Base-by-base conservation (phyloP, 2,329 filamentous ascomycete species). In the Xylariaceae sp. region DNA sequence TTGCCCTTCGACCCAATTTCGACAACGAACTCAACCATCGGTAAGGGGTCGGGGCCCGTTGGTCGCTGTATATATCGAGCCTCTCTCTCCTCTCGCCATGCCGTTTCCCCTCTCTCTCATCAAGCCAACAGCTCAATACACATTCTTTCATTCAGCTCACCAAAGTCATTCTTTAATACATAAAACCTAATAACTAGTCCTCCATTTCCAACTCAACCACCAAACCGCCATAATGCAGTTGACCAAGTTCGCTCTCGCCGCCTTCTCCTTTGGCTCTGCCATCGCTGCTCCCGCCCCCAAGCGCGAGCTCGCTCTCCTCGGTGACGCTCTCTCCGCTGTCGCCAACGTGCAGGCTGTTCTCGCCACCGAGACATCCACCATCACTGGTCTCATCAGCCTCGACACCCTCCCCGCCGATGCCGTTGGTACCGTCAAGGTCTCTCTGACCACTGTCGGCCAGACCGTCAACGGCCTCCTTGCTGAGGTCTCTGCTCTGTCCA, bases 241-340 rank as follows among this genome's bases (percentile, higher is more conserved):
- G 63, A 54, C 59, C 47, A 66, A 49, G 49, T 57, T 63, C 58
- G 55, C 58, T 47, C 52, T 66, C 43, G 60, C 61, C 51, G 64
- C 64, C 51, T 54, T 66, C 50, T 61, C 65, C 30, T 38, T 65
- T 42, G 63, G 64, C 59, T 62, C 63, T 53, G 62, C 63, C 55
- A 43, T 65, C 45, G 64, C 63, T 36, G 56, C 51, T 40, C 61
- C 62, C 39, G 48, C 58, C 15, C 32, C 41, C 35, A 47, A 53
- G 49, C 47, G 53, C 49, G 50, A 60, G 44, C 46, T 62, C 22
- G 11, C 42, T 36, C 12, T 40, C 17, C 50, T 64, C 22, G 22
- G 22, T 7, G 22, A 5, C 15, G 33, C 33, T 9, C 12, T 15
- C 33, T 36, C 33, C 10, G 33, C 10, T 15, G 12, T 36, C 33